Evolutionary conservation across 2,329 filamentous ascomycete genomes (phyloP), one percentile per base, ranked within the genome.

Genomic region (Magnaporthales sp.): DNA sequence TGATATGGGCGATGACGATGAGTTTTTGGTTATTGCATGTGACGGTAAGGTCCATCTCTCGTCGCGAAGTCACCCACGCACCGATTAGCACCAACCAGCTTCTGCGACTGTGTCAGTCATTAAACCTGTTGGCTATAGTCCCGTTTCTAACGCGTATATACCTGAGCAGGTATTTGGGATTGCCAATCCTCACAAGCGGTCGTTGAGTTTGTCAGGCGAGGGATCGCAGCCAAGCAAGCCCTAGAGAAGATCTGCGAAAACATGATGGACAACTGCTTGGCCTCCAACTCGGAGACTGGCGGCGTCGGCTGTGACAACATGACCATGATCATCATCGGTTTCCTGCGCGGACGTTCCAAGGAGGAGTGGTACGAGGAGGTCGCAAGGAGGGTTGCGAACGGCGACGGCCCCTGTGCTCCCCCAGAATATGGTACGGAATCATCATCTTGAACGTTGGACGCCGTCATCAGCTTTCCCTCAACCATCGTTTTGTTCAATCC

Each of bases 241-340:
- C 86, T 99, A 65, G 89, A 93, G 67, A 91, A 91, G 77, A 98
- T 99, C 74, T 98, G 94, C 79, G 95, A 99, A 81, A 99, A 99
- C 82, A 97, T 99, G 92, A 99, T 99, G 95, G 94, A 99, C 83
- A 99, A 98, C 82, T 99, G 95, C 77, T 84, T 99, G 71, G 93
- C 95, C 56, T 96, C 93, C 69, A 98, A 96, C 85, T 97, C 93
- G 71, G 95, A 99, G 80, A 97, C 94, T 32, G 95, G 95, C 66
- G 95, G 95, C 70, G 94, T 99, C 69, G 95, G 95, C 69, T 99
- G 95, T 78, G 95, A 99, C 83, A 99, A 99, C 84, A 99, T 99
- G 95, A 99, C 95, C 72, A 98, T 99, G 91, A 83, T 90, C 73
- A 86, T 99, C 71, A 82, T 99, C 75, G 95, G 90, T 71, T 88